These are phyloP conservation scores for Amanita exitialis DNA, from an alignment of 768 basidiomycete species.

Conservation along the genomic window DNA sequence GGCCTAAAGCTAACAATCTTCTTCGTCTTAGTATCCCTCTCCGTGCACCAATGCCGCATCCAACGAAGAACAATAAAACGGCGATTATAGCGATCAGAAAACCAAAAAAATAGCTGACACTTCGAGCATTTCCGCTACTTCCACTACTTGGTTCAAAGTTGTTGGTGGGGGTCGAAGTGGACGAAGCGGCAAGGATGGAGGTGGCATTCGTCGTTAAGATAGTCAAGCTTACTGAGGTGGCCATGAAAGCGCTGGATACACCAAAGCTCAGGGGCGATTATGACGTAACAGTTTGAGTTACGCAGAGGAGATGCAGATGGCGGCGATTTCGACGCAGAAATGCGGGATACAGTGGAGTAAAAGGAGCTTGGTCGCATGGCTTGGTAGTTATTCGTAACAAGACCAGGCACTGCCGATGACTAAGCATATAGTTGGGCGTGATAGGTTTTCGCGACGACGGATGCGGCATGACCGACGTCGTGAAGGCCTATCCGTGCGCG, in stretches of 20 bases:
- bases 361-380: background rate
- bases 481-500: too few relatives aligned
- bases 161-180: background rate
- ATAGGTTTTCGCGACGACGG: background rate
- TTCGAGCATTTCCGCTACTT: constrained; percentile 13
- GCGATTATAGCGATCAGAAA: constrained; percentile 40
- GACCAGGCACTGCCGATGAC: background rate
- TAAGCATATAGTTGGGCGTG: background rate
- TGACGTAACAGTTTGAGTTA: background rate
- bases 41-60: constrained; percentile 39
- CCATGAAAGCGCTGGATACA: background rate
- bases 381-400: background rate
- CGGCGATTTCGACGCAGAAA: too few relatives aligned
- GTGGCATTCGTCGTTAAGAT: background rate
- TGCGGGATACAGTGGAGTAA: background rate
- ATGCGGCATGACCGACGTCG: background rate
- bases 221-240: background rate
- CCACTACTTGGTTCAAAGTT: background rate
- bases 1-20: constrained; percentile 8
- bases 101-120: constrained; percentile 40
- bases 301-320: background rate
- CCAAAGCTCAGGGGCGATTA: background rate
- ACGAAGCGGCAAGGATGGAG: background rate
- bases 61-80: constrained; percentile 39
- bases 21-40: constrained; percentile 24